Conservation (phyloP, 768 basidiomycete species). For the Sistotremastrum suecicum region DNA sequence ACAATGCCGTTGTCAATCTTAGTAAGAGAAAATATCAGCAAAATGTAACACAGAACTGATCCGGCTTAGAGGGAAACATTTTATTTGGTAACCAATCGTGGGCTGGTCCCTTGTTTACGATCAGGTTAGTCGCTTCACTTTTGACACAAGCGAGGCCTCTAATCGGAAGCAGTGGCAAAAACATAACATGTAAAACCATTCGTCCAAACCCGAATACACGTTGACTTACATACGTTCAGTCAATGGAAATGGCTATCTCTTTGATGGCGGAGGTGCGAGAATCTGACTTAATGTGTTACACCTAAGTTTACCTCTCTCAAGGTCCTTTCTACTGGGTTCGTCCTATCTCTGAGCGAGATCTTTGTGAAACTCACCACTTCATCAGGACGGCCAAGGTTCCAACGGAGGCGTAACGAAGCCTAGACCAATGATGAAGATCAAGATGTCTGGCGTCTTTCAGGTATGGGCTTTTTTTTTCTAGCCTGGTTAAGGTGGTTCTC, state of each 20-base stretch:
- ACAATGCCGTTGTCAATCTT: conserved; percentile 44
- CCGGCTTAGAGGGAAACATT: conserved; percentile 38
- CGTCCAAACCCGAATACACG: background rate
- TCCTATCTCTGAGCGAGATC: too few species aligned
- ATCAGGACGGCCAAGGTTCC: conserved; percentile 11
- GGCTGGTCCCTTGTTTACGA: conserved; percentile 39
- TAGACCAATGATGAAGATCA: conserved; percentile 30
- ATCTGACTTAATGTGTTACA: too few species aligned
- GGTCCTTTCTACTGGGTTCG: conserved; percentile 29
- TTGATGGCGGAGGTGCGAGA: conserved; percentile 22
- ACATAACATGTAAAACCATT: conserved; percentile 30
- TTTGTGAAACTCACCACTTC: background rate
- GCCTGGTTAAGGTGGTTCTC: background rate
- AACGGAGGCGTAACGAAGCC: conserved; percentile 15
- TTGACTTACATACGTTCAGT: conserved; percentile 1
- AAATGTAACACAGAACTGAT: background rate
- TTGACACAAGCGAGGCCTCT: background rate
- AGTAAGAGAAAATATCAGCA: conserved; percentile 21
- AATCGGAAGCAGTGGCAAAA: conserved; percentile 16
- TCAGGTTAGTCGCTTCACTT: conserved; percentile 14
- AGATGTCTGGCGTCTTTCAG: conserved; percentile 25
- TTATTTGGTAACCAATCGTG: conserved; percentile 37
- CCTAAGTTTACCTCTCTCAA: too few species aligned
- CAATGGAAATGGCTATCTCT: conserved; percentile 27
- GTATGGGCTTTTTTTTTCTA: conserved; percentile 9